Percentiles rank a stretch among this genome's conserved stretches.
phyloP scores from a whole-genome alignment of 2,329 filamentous ascomycete species.

The Paraconiothyrium brasiliense region DNA sequence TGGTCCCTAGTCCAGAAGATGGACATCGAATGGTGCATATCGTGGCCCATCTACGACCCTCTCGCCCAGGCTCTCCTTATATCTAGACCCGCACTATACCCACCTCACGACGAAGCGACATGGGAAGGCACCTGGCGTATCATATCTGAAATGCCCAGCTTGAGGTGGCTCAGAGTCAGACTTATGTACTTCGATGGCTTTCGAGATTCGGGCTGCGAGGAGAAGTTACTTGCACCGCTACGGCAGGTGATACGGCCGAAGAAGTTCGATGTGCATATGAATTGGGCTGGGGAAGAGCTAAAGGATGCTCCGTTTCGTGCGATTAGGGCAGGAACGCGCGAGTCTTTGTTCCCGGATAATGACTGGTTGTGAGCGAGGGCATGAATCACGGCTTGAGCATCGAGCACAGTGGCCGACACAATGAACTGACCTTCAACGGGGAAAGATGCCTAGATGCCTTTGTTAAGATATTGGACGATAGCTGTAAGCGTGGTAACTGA shows the following conservation, averaged over 20 bases:
- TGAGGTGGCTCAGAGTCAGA: slow-evolving; percentile 25
- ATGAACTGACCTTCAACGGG: too few relatives aligned
- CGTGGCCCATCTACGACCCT: slow-evolving; percentile 35
- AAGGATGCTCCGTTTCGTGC: slow-evolving; percentile 44
- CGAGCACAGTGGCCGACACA: too few relatives aligned
- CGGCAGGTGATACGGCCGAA: slow-evolving; percentile 22
- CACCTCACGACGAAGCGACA: slow-evolving; percentile 34
- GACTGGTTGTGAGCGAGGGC: slow-evolving; percentile 5
- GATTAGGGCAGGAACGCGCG: slow-evolving; percentile 19
- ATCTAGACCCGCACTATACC: slow-evolving; percentile 27
- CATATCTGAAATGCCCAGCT: slow-evolving; percentile 27
- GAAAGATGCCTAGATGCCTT: too few relatives aligned
- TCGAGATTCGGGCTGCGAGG: slow-evolving; percentile 27
- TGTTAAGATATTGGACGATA: too few relatives aligned
- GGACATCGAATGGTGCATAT: slow-evolving; percentile 30
- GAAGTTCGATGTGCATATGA: slow-evolving; percentile 29
- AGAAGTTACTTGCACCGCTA: slow-evolving; percentile 28
- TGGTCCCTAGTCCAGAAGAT: slow-evolving; percentile 27
- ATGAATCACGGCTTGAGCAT: too few relatives aligned
- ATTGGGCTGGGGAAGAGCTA: slow-evolving; percentile 27
- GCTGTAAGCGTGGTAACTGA: too few relatives aligned
- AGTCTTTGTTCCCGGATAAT: neutral
- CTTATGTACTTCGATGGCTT: slow-evolving; percentile 33
- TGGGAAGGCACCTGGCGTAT: slow-evolving; percentile 37
- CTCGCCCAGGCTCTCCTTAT: slow-evolving; percentile 28